Evolutionary conservation across 2,329 filamentous ascomycete species (phyloP), one percentile per base, ranked within the genome.

Genomic region (Colletotrichum salicis): DNA sequence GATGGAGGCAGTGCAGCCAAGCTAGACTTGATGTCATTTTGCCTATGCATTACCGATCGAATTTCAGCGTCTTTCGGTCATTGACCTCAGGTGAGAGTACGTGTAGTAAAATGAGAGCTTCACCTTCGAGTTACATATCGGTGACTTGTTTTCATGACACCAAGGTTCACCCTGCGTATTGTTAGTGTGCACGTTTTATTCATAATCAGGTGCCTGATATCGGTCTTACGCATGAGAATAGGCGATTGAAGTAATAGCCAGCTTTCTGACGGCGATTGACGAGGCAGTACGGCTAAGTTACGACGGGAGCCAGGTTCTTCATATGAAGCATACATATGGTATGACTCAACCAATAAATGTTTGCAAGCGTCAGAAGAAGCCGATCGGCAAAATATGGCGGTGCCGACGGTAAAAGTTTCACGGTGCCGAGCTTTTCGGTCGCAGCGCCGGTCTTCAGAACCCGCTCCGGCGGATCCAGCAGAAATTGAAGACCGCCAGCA

Each of bases 21-120:
- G 7, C 7, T 19, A 57, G 24, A 37, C 24, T 45, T 56, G 68
- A 27, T 24, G 51, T 58, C 64, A 58, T 63, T 63, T 63, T 64
- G 64, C 41, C 64, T 58, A 33, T 11, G n/a, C 12, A 4, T 22
- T 61, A 15, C 7, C 41, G 41, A 61, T 15, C 55, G 4, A 5
- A 27, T 27, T 54, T 11, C 51, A 6, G 33, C n/a, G 22, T 31
- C 19, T 41, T 19, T 19, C 19, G 19, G 41, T 22, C 19, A 48
- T 22, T 48, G 41, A 48, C 2, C 41, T 48, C 41, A n/a, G 41
- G 15, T 48, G 41, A 22, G 19, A 48, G 19, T n/a, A 41, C 15
- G 37, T 19, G 15, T 41, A n/a, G 19, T n/a, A n/a, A 48, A 7
- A 11, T 37, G 35, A 37, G 12, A 15, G 35, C 19, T n/a, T n/a